A percentile compares a stretch with the other conserved stretches of the same genome.
These are phyloP conservation scores for Phytophthora europaea DNA, from an alignment of 352 stramenopile species.

Conservation along the genomic window DNA sequence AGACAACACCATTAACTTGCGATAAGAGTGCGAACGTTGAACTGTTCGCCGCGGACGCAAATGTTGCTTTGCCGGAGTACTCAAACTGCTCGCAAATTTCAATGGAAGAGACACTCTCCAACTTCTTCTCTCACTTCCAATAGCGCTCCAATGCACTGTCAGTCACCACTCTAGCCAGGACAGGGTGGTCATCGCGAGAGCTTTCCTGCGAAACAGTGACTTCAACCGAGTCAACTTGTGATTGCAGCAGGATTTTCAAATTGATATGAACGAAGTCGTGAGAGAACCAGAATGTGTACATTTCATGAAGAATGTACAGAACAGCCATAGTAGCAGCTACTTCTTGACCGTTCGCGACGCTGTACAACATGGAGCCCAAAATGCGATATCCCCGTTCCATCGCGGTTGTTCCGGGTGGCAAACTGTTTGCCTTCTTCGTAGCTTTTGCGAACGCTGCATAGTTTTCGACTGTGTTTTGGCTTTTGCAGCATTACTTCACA, in stretches of 20 bases:
- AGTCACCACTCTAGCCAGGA: too few species aligned
- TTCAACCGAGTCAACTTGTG: neutral
- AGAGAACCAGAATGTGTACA: neutral
- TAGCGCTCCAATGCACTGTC: conserved; percentile 15
- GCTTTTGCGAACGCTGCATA: neutral
- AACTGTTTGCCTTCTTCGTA: neutral
- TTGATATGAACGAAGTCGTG: neutral
- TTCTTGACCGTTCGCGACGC: conserved; percentile 24
- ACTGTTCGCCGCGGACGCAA: too few species aligned
- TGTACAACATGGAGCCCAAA: conserved; percentile 29
- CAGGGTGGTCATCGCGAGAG: too few species aligned
- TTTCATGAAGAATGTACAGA: conserved; percentile 19
- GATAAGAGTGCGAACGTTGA: too few species aligned
- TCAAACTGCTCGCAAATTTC: conserved; percentile 23
- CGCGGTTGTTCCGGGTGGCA: conserved; percentile 8
- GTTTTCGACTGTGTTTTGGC: neutral
- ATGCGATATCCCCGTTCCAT: conserved; percentile 23
- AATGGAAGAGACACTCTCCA: conserved; percentile 11
- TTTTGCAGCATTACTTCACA: conserved; percentile 43
- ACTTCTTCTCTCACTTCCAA: neutral
- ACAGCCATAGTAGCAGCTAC: conserved; percentile 25
- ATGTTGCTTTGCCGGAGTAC: too few species aligned
- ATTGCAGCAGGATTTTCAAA: neutral
- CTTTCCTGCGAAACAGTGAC: neutral
- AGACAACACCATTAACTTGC: neutral